These are phyloP conservation scores for Penstemon davidsonii DNA, from an alignment of 257 asterid genomes.

Conservation along the genomic window DNA sequence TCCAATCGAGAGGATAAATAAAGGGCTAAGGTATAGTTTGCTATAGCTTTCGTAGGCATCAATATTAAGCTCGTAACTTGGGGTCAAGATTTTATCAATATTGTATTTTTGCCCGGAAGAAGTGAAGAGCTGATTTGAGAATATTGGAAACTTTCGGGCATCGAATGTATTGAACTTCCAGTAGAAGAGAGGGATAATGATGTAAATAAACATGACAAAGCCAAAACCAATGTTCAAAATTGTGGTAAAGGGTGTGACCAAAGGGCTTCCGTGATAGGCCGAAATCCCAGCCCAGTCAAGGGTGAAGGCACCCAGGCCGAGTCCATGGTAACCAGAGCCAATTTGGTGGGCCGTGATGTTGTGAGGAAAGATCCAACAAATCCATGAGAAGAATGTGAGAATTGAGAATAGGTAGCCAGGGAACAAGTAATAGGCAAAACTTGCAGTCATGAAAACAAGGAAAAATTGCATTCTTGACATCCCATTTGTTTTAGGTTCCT, in stretches of 20 bases:
- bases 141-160: constrained; percentile 88
- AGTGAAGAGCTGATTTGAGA: constrained; percentile 80
- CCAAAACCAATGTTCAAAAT: constrained; percentile 81
- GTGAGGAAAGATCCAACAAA: constrained; percentile 91
- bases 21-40: constrained; percentile 96
- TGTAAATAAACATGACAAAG: constrained; percentile 85
- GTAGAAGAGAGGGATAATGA: constrained; percentile 85
- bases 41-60: constrained; percentile 71
- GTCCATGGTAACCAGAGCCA: constrained; percentile 94
- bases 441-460: constrained; percentile 67
- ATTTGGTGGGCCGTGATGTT: constrained; percentile 96
- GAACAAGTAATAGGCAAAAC: constrained; percentile 75
- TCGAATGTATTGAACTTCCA: constrained; percentile 94
- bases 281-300: constrained; percentile 99
- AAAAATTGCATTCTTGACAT: constrained; percentile 85
- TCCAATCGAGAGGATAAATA: constrained; percentile 91
- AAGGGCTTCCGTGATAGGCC: constrained; percentile 97
- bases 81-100: constrained; percentile 78
- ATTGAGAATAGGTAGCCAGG: constrained; percentile 92
- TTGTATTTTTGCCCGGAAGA: constrained; percentile 69
- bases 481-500: constrained; percentile 62
- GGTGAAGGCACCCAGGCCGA: constrained; percentile 97
- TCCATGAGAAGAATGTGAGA: constrained; percentile 96
- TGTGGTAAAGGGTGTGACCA: constrained; percentile 83
- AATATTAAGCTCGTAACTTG: constrained; percentile 71